Evolutionary conservation across 1,284 basidiomycete genomes (phyloP).

Genomic region (Flammula alnicola): DNA sequence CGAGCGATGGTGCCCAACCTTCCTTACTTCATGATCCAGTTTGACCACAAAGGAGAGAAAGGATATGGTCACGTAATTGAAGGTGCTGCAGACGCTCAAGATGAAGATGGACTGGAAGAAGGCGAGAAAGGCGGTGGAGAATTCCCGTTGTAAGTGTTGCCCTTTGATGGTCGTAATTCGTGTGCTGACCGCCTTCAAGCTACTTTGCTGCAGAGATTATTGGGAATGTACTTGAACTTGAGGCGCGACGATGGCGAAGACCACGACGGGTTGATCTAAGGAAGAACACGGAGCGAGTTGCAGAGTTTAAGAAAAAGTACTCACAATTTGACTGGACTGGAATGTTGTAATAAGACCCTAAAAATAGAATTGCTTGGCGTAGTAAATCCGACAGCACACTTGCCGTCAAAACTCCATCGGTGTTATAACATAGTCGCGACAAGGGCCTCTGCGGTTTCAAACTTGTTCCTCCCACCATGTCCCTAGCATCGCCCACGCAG

Average conservation of each 20-base stretch:
- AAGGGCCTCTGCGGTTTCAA: too few relatives aligned
- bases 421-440: too few relatives aligned
- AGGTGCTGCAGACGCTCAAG: slow-evolving; percentile 73
- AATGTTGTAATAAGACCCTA: slow-evolving; percentile 38
- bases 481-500: slow-evolving; percentile 42
- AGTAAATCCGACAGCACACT: too few relatives aligned
- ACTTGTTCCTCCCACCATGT: slow-evolving; percentile 27
- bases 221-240: slow-evolving; percentile 88
- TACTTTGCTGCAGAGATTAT: slow-evolving; percentile 97
- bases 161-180: background rate
- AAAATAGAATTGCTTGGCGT: too few relatives aligned
- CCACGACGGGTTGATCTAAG: slow-evolving; percentile 77
- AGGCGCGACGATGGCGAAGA: slow-evolving; percentile 85
- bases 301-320: slow-evolving; percentile 70
- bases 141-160: slow-evolving; percentile 76
- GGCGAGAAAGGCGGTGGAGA: slow-evolving; percentile 88
- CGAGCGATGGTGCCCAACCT: slow-evolving; percentile 94
- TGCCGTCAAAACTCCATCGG: too few relatives aligned
- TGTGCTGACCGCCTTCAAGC: slow-evolving; percentile 43
- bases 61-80: slow-evolving; percentile 98
- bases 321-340: slow-evolving; percentile 81
- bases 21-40: slow-evolving; percentile 98
- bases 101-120: slow-evolving; percentile 74
- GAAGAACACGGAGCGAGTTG: slow-evolving; percentile 73
- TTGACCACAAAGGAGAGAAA: slow-evolving; percentile 96